Base-by-base conservation (phyloP, 306 rosid genomes). In the Sicyos baderoa region DNA sequence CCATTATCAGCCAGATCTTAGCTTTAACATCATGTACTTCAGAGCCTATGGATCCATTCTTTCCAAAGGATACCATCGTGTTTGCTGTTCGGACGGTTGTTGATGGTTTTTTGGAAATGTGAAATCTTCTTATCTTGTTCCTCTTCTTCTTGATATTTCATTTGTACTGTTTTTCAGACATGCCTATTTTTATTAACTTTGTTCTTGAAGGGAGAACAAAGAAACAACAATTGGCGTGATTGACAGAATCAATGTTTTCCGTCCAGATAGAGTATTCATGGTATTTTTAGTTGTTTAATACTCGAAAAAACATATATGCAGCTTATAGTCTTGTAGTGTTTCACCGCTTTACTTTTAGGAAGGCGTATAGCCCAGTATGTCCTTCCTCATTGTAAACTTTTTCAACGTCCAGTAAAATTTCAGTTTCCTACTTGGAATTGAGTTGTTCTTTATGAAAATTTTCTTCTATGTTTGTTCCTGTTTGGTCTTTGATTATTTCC, bases 251-350 rank as follows among this genome's bases (percentile, higher is more conserved):
- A 86, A 89, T 69, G 83, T 92, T 74, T 92, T 92, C 69, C 91
- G 96, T 49, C 87, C 92, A 3, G 96, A 87, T 82, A 84, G 97
- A 81, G 95, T 81, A 76, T 92, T 92, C 85, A 82, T 79, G 97
- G 97, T 92, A 65, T 65, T 45, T 19, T 65, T 65, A 65, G 48
- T 45, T 65, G 35, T 65, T 65, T 19, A 64, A 45, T 21, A 63
- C 5, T 63, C 5, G n/a, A 63, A 6, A 10, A 10, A 44, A 18
- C 4, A 42, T 42, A 18, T 63, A 42, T 44, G 17, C 32, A 42
- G 53, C 53, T 44, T 63, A 51, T 63, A 42, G 32, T 8, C 53
- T 42, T 19, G 25, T 63, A 57, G 48, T 17, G 7, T 60, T 60
- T 35, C 18, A 35, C 18, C 32, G 50, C 17, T 59, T 40, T 51